phyloP scores from a whole-genome alignment of 1,284 basidiomycete genomes.

The Chalciporus sp. region DNA sequence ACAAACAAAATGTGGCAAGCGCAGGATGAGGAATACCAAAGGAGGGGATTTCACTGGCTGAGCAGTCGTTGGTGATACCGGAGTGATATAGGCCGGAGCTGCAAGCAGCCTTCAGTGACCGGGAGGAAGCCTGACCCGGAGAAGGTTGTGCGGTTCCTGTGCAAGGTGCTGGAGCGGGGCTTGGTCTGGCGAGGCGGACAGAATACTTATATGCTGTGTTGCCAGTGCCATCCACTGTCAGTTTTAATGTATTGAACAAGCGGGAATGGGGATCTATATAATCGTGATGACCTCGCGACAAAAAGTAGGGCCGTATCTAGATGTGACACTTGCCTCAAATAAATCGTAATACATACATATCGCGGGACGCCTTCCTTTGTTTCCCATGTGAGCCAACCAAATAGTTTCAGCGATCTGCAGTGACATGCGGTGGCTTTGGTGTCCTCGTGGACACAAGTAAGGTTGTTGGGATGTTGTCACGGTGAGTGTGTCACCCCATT shows the following conservation, averaged over 20 bases:
- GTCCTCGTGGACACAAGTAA: too few relatives aligned
- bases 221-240: background rate
- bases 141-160: constrained; percentile 1
- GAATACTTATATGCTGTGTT: background rate
- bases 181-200: background rate
- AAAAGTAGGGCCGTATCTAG: background rate
- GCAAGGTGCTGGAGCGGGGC: background rate
- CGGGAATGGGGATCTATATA: background rate
- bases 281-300: background rate
- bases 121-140: constrained; percentile 12
- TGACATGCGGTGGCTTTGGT: too few relatives aligned
- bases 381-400: too few relatives aligned
- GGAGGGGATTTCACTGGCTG: background rate
- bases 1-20: background rate
- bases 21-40: background rate
- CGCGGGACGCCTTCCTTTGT: too few relatives aligned
- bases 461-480: too few relatives aligned
- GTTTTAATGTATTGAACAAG: background rate
- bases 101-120: background rate
- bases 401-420: too few relatives aligned
- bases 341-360: too few relatives aligned
- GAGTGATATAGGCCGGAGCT: constrained; percentile 15
- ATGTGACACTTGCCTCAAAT: background rate
- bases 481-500: too few relatives aligned
- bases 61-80: background rate